These are phyloP conservation scores for Aspergillus homomorphus DNA, from an alignment of 495 filamentous ascomycete genomes.

Conservation along the genomic window DNA sequence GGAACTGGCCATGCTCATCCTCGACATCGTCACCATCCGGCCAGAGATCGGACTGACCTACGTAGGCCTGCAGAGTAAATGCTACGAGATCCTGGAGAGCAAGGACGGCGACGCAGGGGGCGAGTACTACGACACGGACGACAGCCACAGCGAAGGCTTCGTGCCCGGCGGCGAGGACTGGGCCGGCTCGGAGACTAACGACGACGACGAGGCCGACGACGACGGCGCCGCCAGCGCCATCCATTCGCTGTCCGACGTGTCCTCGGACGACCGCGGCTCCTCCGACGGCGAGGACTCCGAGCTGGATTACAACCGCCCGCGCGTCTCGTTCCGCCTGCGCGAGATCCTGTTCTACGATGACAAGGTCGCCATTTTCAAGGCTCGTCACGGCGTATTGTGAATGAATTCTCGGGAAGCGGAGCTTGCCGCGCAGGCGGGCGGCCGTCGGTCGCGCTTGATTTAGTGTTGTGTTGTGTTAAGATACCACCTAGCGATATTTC, in stretches of 20 bases:
- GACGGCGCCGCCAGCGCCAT: conserved; percentile 29
- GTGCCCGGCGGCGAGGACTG: conserved; percentile 40
- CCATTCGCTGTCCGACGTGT: conserved; percentile 43
- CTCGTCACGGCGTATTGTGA: conserved; percentile 68
- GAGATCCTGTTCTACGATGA: conserved; percentile 91
- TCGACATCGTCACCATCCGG: conserved; percentile 83
- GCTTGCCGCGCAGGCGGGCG: neutral
- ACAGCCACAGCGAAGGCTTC: conserved; percentile 41
- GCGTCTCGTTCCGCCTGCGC: conserved; percentile 61
- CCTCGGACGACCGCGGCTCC: conserved; percentile 33
- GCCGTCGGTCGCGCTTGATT: conserved; percentile 12
- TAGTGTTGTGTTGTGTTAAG: conserved; percentile 5
- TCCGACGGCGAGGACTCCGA: conserved; percentile 53
- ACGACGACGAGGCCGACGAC: conserved; percentile 48
- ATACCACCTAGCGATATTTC: neutral
- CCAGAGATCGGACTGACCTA: conserved; percentile 83
- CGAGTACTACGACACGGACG: conserved; percentile 33
- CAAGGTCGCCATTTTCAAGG: conserved; percentile 80
- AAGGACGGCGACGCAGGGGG: conserved; percentile 44
- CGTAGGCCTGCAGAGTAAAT: conserved; percentile 75
- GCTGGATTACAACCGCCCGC: conserved; percentile 46
- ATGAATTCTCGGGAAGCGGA: too few relatives aligned
- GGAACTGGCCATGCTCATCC: conserved; percentile 79
- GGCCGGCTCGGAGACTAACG: conserved; percentile 41
- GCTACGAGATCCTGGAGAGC: conserved; percentile 83